Base-by-base conservation (phyloP, 345 rosid species). In the Dipteronia sinensis region DNA sequence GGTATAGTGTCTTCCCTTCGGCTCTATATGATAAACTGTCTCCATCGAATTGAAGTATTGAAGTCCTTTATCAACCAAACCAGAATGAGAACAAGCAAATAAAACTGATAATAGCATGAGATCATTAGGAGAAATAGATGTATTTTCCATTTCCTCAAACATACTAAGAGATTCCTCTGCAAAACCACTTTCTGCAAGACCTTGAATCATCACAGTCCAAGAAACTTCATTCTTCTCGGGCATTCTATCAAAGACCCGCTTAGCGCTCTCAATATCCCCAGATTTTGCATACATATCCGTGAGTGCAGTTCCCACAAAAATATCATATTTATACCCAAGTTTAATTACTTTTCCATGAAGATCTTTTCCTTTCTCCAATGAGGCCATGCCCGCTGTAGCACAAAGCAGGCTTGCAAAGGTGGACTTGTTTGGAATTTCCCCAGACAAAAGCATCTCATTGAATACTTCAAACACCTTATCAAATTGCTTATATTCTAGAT, bases 241-340 rank as follows among this genome's bases (percentile, higher is more conserved):
- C 85, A 89, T 89, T 74, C 82, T 80, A 62, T 80, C 58, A 27
- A 90, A 90, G 55, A 86, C 80, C 73, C 31, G 67, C 76, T 71
- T 83, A 63, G 90, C 79, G 71, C 83, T 80, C 67, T 79, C 80
- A 40, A 90, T 77, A 77, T 89, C 90, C 66, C 91, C 94, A 27
- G 84, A 86, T 82, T 89, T 90, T 56, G 94, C 91, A 74, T 90
- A 90, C 91, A 84, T 88, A 72, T 87, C 88, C 53, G 82, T 76
- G 38, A 91, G 86, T 38, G 92, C 89, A 65, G 94, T 87, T 65
- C 87, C 89, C 22, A 89, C 77, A 51, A 78, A 86, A 44, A 85
- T 69, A 65, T 88, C 87, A 19, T 70, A 25, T 59, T 81, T 77
- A 19, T 83, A 67, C 9, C 86, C 89, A 25, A 83, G 81, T 78